A percentile compares a stretch with the other conserved stretches of the same genome.
Evolutionary conservation across 2,329 filamentous ascomycete species (phyloP).

Genomic region (Clarireedia sp.): DNA sequence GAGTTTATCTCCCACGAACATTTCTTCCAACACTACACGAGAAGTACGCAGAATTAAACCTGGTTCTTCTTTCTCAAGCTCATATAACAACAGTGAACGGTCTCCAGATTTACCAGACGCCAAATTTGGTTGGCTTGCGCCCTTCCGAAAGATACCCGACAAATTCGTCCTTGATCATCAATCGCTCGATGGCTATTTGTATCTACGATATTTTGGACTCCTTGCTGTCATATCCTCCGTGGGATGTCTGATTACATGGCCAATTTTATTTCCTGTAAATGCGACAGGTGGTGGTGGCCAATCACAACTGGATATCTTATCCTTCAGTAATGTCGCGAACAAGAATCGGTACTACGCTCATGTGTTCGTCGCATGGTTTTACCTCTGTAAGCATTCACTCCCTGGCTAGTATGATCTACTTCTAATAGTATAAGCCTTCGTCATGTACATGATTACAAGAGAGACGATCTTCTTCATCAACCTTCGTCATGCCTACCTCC

Average conservation of each 20-base stretch:
- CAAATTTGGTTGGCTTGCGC: conserved; percentile 55
- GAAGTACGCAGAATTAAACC: conserved; percentile 16
- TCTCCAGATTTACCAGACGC: conserved; percentile 51
- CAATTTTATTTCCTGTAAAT: conserved; percentile 72
- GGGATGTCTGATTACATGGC: conserved; percentile 77
- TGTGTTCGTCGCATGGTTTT: conserved; percentile 70
- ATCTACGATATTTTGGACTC: conserved; percentile 80
- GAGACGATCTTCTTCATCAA: conserved; percentile 90
- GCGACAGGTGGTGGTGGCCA: conserved; percentile 64
- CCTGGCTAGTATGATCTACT: neutral
- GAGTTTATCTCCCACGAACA: conserved; percentile 46
- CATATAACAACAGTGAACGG: conserved; percentile 39
- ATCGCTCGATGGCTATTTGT: conserved; percentile 84
- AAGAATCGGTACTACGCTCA: conserved; percentile 72
- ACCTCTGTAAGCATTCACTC: conserved; percentile 40
- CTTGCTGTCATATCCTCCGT: conserved; percentile 70
- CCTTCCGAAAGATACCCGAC: conserved; percentile 61
- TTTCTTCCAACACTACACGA: conserved; percentile 43
- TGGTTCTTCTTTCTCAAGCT: neutral
- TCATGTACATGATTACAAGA: conserved; percentile 80
- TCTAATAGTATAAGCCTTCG: conserved; percentile 45
- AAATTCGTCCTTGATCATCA: conserved; percentile 80
- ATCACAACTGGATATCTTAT: conserved; percentile 65
- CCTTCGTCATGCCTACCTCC: conserved; percentile 79
- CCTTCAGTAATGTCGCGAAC: conserved; percentile 66